These are phyloP conservation scores for Thalassiosira livingstoniorum DNA, from an alignment of 352 stramenopile genomes.

Conservation along the genomic window DNA sequence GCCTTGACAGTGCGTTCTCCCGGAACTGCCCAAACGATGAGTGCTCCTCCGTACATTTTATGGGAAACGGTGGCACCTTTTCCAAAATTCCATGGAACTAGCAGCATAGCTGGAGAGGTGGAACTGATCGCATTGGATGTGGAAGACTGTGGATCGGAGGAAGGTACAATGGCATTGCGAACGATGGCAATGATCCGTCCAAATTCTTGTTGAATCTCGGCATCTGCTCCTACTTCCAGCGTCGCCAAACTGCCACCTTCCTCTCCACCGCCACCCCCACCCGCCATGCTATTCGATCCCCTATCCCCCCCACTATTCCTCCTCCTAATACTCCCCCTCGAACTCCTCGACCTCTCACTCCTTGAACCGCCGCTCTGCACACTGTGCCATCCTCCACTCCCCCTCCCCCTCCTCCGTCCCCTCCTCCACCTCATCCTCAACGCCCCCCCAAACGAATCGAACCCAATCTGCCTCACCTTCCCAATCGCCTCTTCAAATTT, in stretches of 20 bases:
- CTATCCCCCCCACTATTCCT: conserved; percentile 7
- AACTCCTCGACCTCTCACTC: conserved; percentile 12
- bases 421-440: conserved; percentile 74
- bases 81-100: conserved; percentile 73
- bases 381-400: conserved; percentile 58
- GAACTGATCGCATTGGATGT: conserved; percentile 13
- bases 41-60: conserved; percentile 64
- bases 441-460: conserved; percentile 60
- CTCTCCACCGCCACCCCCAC: conserved; percentile 2
- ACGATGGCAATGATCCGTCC: conserved; percentile 74
- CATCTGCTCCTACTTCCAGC: conserved; percentile 64
- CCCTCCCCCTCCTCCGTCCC: conserved; percentile 35
- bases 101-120: conserved; percentile 55
- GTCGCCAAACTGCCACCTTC: conserved; percentile 54
- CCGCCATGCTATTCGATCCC: background rate
- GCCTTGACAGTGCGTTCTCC: conserved; percentile 57
- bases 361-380: conserved; percentile 32
- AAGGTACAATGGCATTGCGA: conserved; percentile 34
- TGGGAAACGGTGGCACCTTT: conserved; percentile 51
- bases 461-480: conserved; percentile 79
- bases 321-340: conserved; percentile 17
- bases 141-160: too few species aligned
- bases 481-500: conserved; percentile 84
- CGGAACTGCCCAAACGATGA: conserved; percentile 64
- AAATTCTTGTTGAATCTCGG: conserved; percentile 79